These are phyloP conservation scores for Sarcomyxa edulis DNA, from an alignment of 768 basidiomycete genomes.

Conservation along the genomic window DNA sequence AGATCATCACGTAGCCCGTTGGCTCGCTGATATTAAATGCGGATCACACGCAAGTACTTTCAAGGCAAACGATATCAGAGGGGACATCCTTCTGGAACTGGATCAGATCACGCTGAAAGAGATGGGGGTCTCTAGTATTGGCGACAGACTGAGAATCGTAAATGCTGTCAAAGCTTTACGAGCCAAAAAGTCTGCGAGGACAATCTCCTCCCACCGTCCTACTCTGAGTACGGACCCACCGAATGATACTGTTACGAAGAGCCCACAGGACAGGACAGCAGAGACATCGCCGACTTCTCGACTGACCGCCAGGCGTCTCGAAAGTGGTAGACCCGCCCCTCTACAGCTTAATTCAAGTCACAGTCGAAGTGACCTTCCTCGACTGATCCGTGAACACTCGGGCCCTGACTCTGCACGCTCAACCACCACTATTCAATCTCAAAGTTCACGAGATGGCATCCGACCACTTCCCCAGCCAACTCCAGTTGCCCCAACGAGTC, in stretches of 20 bases:
- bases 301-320: constrained; percentile 16
- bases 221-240: no score
- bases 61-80: constrained; percentile 83
- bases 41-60: constrained; percentile 64
- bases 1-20: constrained; percentile 65
- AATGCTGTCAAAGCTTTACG: constrained; percentile 80
- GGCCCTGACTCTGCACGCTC: constrained; percentile 51
- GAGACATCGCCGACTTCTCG: constrained; percentile 1
- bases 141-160: constrained; percentile 85
- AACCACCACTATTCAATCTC: constrained; percentile 28
- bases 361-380: constrained; percentile 61
- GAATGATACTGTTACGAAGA: no score
- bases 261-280: no score
- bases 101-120: constrained; percentile 86
- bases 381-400: constrained; percentile 57
- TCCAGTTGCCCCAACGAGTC: constrained; percentile 22
- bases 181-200: constrained; percentile 36
- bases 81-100: constrained; percentile 86
- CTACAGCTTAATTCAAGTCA: constrained; percentile 60
- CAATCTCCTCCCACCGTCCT: constrained; percentile 10
- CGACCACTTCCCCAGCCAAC: constrained; percentile 48
- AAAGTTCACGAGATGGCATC: no score
- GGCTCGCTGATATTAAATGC: constrained; percentile 79
- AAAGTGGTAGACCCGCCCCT: constrained; percentile 71
- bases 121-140: constrained; percentile 85